Conservation (phyloP, 2,329 filamentous ascomycete species). For the Pestalotiopsis sp. region DNA sequence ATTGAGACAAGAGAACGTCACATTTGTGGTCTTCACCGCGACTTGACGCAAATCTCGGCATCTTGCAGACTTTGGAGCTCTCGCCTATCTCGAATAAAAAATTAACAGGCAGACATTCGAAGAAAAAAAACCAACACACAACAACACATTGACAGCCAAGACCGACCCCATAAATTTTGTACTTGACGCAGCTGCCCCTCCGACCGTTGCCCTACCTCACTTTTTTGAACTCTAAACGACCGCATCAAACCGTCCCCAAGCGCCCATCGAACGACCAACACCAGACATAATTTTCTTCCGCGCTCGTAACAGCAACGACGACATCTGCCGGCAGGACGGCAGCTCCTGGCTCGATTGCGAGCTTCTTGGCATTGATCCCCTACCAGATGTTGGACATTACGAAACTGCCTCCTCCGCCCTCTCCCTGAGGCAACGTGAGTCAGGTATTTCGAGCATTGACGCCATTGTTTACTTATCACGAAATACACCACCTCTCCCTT, state of each 20-base stretch:
- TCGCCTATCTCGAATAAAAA: neutral
- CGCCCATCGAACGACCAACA: neutral
- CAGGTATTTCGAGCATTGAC: slow-evolving; percentile 32
- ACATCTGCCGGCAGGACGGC: neutral
- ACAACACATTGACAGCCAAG: neutral
- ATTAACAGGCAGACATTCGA: slow-evolving; percentile 9
- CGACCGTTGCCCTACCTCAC: neutral
- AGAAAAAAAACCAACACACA: neutral
- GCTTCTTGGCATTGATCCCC: slow-evolving; percentile 12
- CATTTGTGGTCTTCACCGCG: slow-evolving; percentile 7
- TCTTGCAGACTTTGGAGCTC: slow-evolving; percentile 6
- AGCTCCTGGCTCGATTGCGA: neutral
- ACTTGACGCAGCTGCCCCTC: neutral
- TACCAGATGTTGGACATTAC: slow-evolving; percentile 38
- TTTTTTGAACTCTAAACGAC: slow-evolving; percentile 1
- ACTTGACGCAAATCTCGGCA: slow-evolving; percentile 6
- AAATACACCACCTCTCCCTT: neutral
- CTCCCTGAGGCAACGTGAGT: slow-evolving; percentile 43
- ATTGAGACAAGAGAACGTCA: slow-evolving; percentile 7
- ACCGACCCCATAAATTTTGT: slow-evolving; percentile 1
- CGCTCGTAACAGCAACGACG: neutral
- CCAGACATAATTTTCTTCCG: neutral
- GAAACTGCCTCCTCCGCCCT: slow-evolving; percentile 45
- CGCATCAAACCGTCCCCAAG: neutral
- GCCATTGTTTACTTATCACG: neutral